Conservation (phyloP, 495 filamentous ascomycete species). For the Elaphomyces granulatus region DNA sequence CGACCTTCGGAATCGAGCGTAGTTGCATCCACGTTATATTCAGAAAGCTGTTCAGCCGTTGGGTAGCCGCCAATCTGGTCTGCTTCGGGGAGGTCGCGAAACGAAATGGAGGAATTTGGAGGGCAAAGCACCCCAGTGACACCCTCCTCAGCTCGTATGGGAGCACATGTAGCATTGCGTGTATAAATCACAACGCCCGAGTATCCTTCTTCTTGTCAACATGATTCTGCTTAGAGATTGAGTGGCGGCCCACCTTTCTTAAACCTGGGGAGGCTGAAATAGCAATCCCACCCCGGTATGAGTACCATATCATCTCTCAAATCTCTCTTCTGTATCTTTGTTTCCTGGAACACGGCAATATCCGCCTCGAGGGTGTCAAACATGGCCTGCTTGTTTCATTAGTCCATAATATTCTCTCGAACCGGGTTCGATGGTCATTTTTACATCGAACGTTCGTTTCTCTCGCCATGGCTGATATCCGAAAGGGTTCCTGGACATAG, state of each 20-base stretch:
- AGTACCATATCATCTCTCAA: constrained; percentile 91
- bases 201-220: constrained; percentile 48
- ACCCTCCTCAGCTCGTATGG: constrained; percentile 87
- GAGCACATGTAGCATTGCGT: constrained; percentile 71
- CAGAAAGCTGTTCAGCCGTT: constrained; percentile 44
- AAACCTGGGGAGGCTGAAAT: constrained; percentile 78
- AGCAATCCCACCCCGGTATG: constrained; percentile 92
- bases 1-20: constrained; percentile 82
- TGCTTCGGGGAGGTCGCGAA: constrained; percentile 59
- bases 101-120: constrained; percentile 59
- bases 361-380: constrained; percentile 90
- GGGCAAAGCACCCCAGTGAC: constrained; percentile 70
- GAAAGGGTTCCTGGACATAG: constrained; percentile 63
- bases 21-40: constrained; percentile 47
- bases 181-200: constrained; percentile 94
- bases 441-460: constrained; percentile 66
- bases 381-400: constrained; percentile 48
- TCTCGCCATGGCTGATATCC: constrained; percentile 89
- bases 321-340: constrained; percentile 93
- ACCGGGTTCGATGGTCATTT: constrained; percentile 5
- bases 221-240: not conserved
- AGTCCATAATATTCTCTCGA: not conserved
- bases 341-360: constrained; percentile 89
- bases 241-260: constrained; percentile 58
- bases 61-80: constrained; percentile 92